Evolutionary conservation across 345 rosid species (phyloP).

Genomic region (Linum usitatissimum): DNA sequence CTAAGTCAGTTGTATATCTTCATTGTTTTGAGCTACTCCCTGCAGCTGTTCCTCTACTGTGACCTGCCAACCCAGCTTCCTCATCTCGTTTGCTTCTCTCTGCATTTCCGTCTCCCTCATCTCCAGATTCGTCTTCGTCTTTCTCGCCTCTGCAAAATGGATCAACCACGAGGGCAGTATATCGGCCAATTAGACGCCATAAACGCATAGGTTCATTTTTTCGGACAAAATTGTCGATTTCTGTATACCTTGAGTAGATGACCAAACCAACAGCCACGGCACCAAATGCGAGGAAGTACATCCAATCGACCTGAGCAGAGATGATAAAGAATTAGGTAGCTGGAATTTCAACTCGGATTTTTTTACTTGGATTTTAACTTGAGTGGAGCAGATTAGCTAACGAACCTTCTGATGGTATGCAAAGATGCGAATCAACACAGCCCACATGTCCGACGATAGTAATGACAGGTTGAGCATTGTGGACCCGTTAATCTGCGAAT

Average conservation of each 20-base stretch:
- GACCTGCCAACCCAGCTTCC: background rate
- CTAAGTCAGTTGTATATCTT: too few species aligned
- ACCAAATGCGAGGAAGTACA: constrained; percentile 75
- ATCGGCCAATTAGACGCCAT: background rate
- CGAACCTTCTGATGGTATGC: constrained; percentile 80
- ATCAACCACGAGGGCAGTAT: background rate
- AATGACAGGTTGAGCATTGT: constrained; percentile 85
- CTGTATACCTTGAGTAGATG: constrained; percentile 51
- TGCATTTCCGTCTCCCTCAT: background rate
- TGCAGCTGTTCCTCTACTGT: background rate
- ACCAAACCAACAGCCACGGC: constrained; percentile 57
- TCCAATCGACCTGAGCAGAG: constrained; percentile 44
- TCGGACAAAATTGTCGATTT: background rate
- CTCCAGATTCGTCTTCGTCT: background rate
- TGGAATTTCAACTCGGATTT: background rate
- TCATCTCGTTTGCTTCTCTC: background rate
- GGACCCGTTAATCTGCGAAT: constrained; percentile 57
- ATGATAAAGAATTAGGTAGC: background rate
- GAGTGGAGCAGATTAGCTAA: background rate
- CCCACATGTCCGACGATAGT: constrained; percentile 94
- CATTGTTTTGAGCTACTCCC: background rate
- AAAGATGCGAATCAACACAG: constrained; percentile 71
- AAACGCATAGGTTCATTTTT: too few species aligned
- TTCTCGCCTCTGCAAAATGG: background rate
- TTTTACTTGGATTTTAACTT: background rate